These are phyloP conservation scores for Oenanthe javanica DNA, from an alignment of 140 eudicot species.

Conservation along the genomic window DNA sequence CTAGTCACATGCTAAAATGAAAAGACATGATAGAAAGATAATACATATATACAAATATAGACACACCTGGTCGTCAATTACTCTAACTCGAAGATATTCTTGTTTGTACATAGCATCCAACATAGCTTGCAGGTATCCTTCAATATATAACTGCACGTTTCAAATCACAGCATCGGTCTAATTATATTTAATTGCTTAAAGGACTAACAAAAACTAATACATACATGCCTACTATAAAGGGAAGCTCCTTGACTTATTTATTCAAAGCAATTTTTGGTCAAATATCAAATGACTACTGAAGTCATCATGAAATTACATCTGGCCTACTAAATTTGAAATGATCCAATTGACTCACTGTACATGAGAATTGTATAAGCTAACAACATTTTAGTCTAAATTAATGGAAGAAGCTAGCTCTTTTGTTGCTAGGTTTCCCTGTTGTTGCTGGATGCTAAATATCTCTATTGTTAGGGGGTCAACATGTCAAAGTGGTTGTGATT, in stretches of 20 bases:
- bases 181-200: not conserved
- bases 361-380: not conserved
- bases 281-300: not conserved
- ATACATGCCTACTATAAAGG: not conserved
- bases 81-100: constrained; percentile 93
- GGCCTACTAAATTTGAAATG: not conserved
- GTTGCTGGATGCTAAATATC: not conserved
- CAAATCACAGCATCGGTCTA: constrained; percentile 4
- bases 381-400: not conserved
- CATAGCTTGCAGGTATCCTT: constrained; percentile 98
- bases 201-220: not conserved
- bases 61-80: constrained; percentile 84
- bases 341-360: not conserved
- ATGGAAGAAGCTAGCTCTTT: not conserved
- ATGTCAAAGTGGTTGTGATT: too few relatives aligned
- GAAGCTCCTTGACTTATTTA: not conserved
- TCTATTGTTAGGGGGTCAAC: not conserved
- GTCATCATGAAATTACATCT: not conserved
- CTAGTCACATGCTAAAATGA: too few relatives aligned
- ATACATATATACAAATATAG: not conserved
- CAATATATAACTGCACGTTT: constrained; percentile 72
- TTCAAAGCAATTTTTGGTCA: not conserved
- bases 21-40: not conserved
- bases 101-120: constrained; percentile 89
- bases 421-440: not conserved